Evolutionary conservation across 176 grass and related monocot genomes (phyloP).

Genomic region (Aegilops sharonensis): DNA sequence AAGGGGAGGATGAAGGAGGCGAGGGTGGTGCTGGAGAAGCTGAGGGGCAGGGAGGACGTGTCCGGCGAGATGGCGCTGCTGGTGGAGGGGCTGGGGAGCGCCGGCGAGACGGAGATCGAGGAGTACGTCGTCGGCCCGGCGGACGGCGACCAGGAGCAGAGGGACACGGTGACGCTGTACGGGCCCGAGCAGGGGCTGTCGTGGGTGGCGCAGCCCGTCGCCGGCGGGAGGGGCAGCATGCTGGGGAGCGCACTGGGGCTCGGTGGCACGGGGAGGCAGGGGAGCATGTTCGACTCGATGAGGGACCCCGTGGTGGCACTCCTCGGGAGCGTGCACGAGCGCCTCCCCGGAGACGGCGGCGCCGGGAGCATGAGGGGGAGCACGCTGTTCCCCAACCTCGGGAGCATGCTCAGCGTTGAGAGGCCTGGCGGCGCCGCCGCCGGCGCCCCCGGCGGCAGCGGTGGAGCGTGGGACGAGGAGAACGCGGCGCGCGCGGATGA

Average conservation of each 20-base stretch:
- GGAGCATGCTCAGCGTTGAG: slow-evolving; percentile 77
- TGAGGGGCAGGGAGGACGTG: slow-evolving; percentile 68
- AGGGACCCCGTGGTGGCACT: slow-evolving; percentile 79
- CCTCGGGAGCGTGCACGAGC: slow-evolving; percentile 81
- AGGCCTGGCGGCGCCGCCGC: neutral
- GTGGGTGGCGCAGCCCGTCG: slow-evolving; percentile 75
- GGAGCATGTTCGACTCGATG: slow-evolving; percentile 61
- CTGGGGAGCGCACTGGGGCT: slow-evolving; percentile 39
- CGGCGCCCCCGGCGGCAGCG: neutral
- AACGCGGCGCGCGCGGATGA: slow-evolving; percentile 24
- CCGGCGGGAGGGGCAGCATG: slow-evolving; percentile 36
- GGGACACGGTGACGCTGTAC: slow-evolving; percentile 65
- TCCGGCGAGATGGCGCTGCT: slow-evolving; percentile 82
- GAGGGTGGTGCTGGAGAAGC: slow-evolving; percentile 52
- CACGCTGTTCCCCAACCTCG: slow-evolving; percentile 71
- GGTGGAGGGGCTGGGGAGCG: slow-evolving; percentile 63
- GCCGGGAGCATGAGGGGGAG: slow-evolving; percentile 32
- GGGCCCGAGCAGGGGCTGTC: slow-evolving; percentile 61
- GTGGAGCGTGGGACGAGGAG: slow-evolving; percentile 46
- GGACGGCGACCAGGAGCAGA: slow-evolving; percentile 20
- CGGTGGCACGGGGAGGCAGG: slow-evolving; percentile 27
- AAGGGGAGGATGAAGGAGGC: slow-evolving; percentile 86
- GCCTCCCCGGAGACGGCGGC: slow-evolving; percentile 18
- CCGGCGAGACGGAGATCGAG: slow-evolving; percentile 65
- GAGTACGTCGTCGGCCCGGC: slow-evolving; percentile 68